A percentile compares a stretch with the other conserved stretches of the same genome.
Conservation (phyloP, 2,329 filamentous ascomycete species). For the Teratosphaeriaceae sp. region DNA sequence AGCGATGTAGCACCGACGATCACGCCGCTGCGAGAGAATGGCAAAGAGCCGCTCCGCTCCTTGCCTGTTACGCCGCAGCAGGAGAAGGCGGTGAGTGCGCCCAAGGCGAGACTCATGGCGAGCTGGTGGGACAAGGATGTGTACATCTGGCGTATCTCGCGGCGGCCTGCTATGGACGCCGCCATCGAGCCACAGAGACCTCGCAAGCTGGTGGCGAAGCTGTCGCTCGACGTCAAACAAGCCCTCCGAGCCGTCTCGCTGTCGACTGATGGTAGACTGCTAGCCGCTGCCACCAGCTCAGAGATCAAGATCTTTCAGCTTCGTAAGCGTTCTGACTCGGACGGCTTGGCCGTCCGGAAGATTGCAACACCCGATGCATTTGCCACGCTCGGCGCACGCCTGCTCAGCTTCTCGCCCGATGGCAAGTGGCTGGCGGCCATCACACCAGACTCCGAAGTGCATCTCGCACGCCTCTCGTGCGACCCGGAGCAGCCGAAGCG, state of each 20-base stretch:
- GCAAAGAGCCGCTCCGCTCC: constrained; percentile 71
- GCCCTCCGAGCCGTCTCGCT: constrained; percentile 70
- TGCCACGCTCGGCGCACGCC: constrained; percentile 57
- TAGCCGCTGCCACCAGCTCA: constrained; percentile 47
- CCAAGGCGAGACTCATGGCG: constrained; percentile 66
- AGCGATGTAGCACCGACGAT: constrained; percentile 75
- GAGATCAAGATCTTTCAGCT: constrained; percentile 28
- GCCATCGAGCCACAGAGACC: constrained; percentile 15
- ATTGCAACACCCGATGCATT: constrained; percentile 56
- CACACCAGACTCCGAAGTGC: constrained; percentile 38
- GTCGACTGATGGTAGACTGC: constrained; percentile 69
- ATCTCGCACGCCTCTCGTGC: constrained; percentile 41
- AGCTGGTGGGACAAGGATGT: constrained; percentile 92
- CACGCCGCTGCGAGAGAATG: constrained; percentile 69
- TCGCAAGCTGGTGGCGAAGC: constrained; percentile 29
- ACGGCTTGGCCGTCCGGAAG: constrained; percentile 60
- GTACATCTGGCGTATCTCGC: constrained; percentile 65
- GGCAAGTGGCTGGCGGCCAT: constrained; percentile 60
- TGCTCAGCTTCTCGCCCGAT: constrained; percentile 63
- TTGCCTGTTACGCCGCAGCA: constrained; percentile 80
- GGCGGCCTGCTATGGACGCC: constrained; percentile 31
- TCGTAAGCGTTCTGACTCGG: constrained; percentile 15
- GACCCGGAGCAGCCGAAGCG: constrained; percentile 34
- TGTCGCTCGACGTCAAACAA: constrained; percentile 46
- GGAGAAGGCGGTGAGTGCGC: constrained; percentile 65